These are phyloP conservation scores for Oemleria cerasiformis DNA, from an alignment of 306 rosid genomes.

Conservation along the genomic window DNA sequence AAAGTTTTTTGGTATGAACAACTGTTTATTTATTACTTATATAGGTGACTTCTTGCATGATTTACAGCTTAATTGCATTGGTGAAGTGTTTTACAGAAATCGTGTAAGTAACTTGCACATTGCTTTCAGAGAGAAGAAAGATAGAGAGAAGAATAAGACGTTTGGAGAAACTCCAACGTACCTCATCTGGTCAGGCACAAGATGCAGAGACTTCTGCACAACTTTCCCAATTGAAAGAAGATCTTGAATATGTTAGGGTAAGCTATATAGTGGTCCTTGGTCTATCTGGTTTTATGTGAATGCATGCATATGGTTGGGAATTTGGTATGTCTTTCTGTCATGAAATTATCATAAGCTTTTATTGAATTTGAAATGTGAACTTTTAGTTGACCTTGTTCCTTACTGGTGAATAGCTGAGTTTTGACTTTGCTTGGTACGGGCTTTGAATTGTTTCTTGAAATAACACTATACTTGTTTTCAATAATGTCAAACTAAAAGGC, in stretches of 20 bases:
- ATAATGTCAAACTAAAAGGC: slow-evolving; percentile 26
- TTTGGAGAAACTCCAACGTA: slow-evolving; percentile 75
- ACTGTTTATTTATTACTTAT: not conserved
- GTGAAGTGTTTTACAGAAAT: slow-evolving; percentile 3
- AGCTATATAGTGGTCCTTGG: slow-evolving; percentile 16
- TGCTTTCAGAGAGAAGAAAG: slow-evolving; percentile 77
- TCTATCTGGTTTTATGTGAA: not conserved
- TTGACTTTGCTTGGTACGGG: not conserved
- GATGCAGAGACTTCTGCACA: slow-evolving; percentile 54
- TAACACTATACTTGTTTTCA: not conserved
- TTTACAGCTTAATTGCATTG: not conserved
- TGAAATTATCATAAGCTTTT: not conserved
- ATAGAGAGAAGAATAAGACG: slow-evolving; percentile 89
- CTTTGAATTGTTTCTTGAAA: slow-evolving; percentile 3
- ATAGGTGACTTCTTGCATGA: not conserved
- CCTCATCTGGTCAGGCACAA: slow-evolving; percentile 61
- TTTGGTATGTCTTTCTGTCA: not conserved
- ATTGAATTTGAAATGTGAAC: not conserved
- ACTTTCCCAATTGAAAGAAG: slow-evolving; percentile 76
- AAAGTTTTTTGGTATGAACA: slow-evolving; percentile 69
- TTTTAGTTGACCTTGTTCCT: not conserved
- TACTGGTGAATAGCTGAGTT: not conserved
- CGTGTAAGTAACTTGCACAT: slow-evolving; percentile 12
- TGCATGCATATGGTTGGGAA: not conserved
- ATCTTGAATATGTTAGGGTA: slow-evolving; percentile 93